Evolutionary conservation across 331 rosid genomes (phyloP), one percentile per base, ranked within the genome.

Genomic region (Cydonia oblonga): DNA sequence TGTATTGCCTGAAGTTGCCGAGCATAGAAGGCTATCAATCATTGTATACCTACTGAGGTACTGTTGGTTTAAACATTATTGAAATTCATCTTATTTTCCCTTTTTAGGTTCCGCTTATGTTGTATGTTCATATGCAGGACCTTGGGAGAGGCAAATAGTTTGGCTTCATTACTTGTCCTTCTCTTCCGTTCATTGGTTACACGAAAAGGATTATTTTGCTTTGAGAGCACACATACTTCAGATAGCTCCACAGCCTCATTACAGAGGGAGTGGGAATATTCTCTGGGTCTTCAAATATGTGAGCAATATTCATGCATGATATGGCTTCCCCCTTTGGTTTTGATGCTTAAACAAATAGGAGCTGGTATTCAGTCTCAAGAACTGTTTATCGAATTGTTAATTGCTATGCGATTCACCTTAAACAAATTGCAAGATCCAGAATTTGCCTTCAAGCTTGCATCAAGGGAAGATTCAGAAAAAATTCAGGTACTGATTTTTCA

Each of bases 391-490:
- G 75, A 78, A 63, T 74, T 86, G 70, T 67, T 81, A 32, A 65
- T 89, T 70, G 92, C 89, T 64, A 75, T 88, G 86, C 96, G 81
- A 22, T 85, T 90, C 81, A 81, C 83, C 28, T 67, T 84, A 77
- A 89, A 85, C 58, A 90, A 86, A 81, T 81, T 93, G 84, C 91
- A 89, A 78, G 97, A 85, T 84, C 98, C 98, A 24, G 95, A 90
- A 63, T 81, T 93, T 75, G 75, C 81, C 9, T 84, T 89, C 64
- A 84, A 79, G 81, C 78, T 87, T 71, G 84, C 85, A 76, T 89
- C 90, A 3, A 83, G 81, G 75, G 87, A 87, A 76, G 85, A 85
- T 79, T 71, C 75, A 1, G 87, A 77, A 64, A 80, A 59, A 71
- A 84, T 93, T 82, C 98, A 93, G 98, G 98, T 93, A 76, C 60